Conservation (phyloP, 306 rosid species). For the Acacia confusa region DNA sequence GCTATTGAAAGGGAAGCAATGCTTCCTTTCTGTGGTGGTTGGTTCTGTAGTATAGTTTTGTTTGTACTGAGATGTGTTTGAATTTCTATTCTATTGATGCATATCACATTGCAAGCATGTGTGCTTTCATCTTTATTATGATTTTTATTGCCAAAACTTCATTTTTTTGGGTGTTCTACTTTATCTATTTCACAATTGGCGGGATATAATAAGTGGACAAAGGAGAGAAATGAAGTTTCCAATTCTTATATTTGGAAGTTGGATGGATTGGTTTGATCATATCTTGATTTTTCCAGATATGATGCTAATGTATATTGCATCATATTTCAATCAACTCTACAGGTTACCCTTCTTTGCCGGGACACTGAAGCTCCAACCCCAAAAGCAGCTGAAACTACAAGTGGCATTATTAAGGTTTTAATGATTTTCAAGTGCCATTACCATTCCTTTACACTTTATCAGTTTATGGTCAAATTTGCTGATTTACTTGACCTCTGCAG, state of each 20-base stretch:
- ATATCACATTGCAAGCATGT: not conserved
- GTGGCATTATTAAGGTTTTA: conserved; percentile 92
- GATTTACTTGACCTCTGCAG: conserved; percentile 55
- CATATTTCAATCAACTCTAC: conserved; percentile 31
- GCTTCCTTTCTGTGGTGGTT: not conserved
- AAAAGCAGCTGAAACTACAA: conserved; percentile 67
- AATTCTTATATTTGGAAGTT: not conserved
- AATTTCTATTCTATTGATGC: not conserved
- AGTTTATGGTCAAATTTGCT: conserved; percentile 30
- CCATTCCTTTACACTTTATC: conserved; percentile 18
- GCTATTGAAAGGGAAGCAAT: not conserved
- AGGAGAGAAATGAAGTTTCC: not conserved
- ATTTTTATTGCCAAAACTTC: not conserved
- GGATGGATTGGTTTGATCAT: conserved; percentile 16
- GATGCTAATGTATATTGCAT: conserved; percentile 25
- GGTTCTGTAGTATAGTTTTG: not conserved
- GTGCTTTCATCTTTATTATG: not conserved
- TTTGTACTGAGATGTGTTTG: not conserved
- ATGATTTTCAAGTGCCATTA: conserved; percentile 20
- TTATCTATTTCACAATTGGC: not conserved
- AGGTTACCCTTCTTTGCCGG: conserved; percentile 94
- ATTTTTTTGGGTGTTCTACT: conserved; percentile 4
- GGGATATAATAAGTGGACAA: not conserved
- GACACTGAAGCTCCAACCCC: conserved; percentile 58
- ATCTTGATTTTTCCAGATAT: conserved; percentile 13